Evolutionary conservation across 2,329 filamentous ascomycete genomes (phyloP).

Genomic region (Calonectria pauciramosa): DNA sequence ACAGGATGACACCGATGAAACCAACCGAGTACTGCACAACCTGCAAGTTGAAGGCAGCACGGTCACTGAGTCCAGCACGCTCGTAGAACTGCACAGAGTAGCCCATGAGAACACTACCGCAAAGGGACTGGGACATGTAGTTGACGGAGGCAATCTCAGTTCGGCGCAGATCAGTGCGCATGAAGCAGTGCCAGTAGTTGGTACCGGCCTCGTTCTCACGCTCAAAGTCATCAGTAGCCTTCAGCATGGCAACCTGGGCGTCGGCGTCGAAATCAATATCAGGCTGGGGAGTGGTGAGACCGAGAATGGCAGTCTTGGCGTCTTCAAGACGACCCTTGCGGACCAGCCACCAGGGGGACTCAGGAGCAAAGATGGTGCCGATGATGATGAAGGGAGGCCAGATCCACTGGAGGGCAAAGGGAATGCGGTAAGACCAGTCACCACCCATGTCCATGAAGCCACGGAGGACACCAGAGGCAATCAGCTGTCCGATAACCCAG

Average conservation of each 20-base stretch:
- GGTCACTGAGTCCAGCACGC: constrained; percentile 54
- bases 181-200: constrained; percentile 63
- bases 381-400: constrained; percentile 61
- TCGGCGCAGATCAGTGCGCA: constrained; percentile 58
- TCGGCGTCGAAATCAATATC: constrained; percentile 39
- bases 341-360: constrained; percentile 66
- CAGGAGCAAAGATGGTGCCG: constrained; percentile 59
- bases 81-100: constrained; percentile 69
- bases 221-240: constrained; percentile 60
- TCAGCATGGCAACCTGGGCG: constrained; percentile 37
- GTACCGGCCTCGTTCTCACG: constrained; percentile 55
- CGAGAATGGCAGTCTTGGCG: constrained; percentile 33
- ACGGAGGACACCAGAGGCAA: constrained; percentile 58
- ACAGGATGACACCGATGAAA: constrained; percentile 58
- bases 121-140: constrained; percentile 56
- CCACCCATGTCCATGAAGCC: constrained; percentile 53
- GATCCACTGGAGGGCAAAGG: constrained; percentile 63
- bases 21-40: constrained; percentile 60
- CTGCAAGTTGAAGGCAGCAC: constrained; percentile 53
- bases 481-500: constrained; percentile 63
- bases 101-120: constrained; percentile 62
- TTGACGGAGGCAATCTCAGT: constrained; percentile 62
- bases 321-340: constrained; percentile 33
- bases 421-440: constrained; percentile 63
- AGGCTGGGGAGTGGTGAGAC: constrained; percentile 43